phyloP scores from a whole-genome alignment of 441 rosid genomes.

The Bocquillonia castaneifolia region DNA sequence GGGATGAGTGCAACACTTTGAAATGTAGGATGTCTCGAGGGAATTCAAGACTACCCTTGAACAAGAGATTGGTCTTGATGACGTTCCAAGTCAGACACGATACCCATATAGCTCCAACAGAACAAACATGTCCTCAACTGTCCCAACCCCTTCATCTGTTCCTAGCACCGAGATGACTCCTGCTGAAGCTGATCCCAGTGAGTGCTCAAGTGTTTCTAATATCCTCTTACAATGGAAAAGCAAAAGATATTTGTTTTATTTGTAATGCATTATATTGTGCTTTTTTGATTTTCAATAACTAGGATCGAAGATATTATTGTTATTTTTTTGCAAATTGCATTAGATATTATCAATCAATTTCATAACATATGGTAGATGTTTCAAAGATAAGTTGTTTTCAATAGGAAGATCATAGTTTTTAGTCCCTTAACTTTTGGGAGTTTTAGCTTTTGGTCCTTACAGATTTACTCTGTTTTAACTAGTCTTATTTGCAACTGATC shows the following conservation, averaged over 20 bases:
- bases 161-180: conserved; percentile 36
- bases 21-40: conserved; percentile 75
- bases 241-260: background rate
- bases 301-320: too few relatives aligned
- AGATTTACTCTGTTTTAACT: too few relatives aligned
- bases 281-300: background rate
- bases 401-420: too few relatives aligned
- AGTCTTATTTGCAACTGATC: too few relatives aligned
- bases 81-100: conserved; percentile 40
- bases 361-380: background rate
- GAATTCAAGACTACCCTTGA: conserved; percentile 94
- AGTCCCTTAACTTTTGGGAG: too few relatives aligned
- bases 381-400: too few relatives aligned
- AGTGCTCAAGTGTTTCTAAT: conserved; percentile 29
- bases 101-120: conserved; percentile 38
- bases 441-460: too few relatives aligned
- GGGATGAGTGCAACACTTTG: conserved; percentile 5
- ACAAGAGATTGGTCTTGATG: conserved; percentile 87
- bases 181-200: conserved; percentile 45
- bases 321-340: background rate
- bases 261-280: background rate
- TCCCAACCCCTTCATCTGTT: conserved; percentile 39
- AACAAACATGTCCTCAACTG: conserved; percentile 26
- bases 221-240: background rate
- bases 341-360: background rate